Evolutionary conservation across 1,284 basidiomycete genomes (phyloP).

Genomic region (Trichosporon faecale): DNA sequence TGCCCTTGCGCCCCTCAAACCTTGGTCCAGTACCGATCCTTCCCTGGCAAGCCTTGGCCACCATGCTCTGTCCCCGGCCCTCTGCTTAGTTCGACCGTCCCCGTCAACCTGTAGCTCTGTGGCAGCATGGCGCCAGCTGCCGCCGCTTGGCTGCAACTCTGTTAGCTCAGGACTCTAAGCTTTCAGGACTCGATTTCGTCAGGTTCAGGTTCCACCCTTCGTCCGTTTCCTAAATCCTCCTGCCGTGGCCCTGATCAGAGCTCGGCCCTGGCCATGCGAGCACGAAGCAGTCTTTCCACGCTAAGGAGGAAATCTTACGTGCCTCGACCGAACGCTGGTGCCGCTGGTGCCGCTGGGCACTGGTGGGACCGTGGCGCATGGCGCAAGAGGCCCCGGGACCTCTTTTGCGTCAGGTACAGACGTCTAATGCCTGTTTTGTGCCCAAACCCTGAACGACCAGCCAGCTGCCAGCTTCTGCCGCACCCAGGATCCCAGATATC

Average conservation of each 20-base stretch:
- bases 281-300: no score
- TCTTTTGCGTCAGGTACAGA: not conserved
- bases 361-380: not conserved
- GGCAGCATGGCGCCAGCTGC: not conserved
- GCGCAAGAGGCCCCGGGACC: not conserved
- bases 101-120: not conserved
- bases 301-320: not conserved
- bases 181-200: not conserved
- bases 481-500: not conserved
- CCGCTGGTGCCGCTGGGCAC: no score
- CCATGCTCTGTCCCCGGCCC: not conserved
- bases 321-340: not conserved
- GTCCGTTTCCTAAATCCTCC: constrained; percentile 1
- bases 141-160: not conserved
- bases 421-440: not conserved
- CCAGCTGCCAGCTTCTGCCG: not conserved
- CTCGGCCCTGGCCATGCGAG: not conserved
- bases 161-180: constrained; percentile 2
- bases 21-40: constrained; percentile 5
- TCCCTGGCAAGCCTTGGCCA: not conserved
- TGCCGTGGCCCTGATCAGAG: not conserved
- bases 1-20: constrained; percentile 6
- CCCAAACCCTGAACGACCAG: not conserved
- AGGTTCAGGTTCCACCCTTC: not conserved
- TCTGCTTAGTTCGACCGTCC: not conserved